Base-by-base conservation (phyloP, 805 yeast species). In the Wickerhamomyces hampshirensis region DNA sequence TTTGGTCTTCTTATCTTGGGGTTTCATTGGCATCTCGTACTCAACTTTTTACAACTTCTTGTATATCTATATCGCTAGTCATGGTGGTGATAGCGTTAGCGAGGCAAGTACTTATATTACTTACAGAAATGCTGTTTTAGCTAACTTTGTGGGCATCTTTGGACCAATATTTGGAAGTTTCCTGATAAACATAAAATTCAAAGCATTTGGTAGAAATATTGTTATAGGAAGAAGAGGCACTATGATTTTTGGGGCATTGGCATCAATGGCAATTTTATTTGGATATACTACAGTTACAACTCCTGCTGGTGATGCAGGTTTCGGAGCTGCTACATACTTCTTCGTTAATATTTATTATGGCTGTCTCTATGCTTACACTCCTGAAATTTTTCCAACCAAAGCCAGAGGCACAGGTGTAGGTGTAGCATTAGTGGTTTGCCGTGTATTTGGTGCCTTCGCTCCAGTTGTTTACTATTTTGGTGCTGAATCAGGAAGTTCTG, bases 281-380 rank as follows among this genome's bases (percentile, higher is more conserved):
- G 78, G 77, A 31, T 77, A 80, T 44, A 79, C 85, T 11, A 73
- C 80, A 3, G 79, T 78, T 10, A 68, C 71, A 53, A 68, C 78
- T 0, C 62, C 73, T 31, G 60, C 26, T 11, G 72, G 67, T 55
- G 76, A 75, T 51, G 76, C 80, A 33, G 72, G 68, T 5, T 63
- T 69, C 34, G 60, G 66, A 24, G 56, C 71, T 10, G 69, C 71
- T 24, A 73, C 80, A 14, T 75, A 72, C 41, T 56, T 69, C 51
- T 62, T 64, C 38, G 48, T 68, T 39, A 63, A 68, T 54, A 62
- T 75, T 38, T 73, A 73, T 50, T 77, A 74, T 51, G 81, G 78
- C 5, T 71, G 73, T 16, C 57, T 79, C 15, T 79, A 76, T 48
- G 84, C 84, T 5, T 77, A 75, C 50, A 77, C 84, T 4, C 85